Evolutionary conservation across 345 rosid genomes (phyloP), one percentile per base, ranked within the genome.

Genomic region (Pugionium dolabratum): DNA sequence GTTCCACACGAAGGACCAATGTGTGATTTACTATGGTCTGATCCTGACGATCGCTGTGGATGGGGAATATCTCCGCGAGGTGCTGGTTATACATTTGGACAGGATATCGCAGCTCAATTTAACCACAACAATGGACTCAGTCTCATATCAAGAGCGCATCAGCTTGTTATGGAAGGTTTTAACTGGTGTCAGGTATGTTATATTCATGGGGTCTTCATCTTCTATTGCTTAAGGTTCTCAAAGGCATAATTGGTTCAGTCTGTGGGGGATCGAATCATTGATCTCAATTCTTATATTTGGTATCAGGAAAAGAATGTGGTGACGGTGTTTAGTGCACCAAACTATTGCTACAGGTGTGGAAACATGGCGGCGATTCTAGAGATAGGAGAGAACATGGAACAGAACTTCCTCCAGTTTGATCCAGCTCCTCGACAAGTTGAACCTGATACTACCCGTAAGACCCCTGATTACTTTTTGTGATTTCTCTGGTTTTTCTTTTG

Each of bases 351-450:
- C 64, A 80, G 89, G 31, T 88, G 95, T 67, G 91, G 95, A 67
- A 88, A 88, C 68, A 88, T 88, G 95, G 95, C 95, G 45, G 90
- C 93, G 40, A 89, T 89, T 65, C 83, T 89, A 57, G 96, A 89
- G 76, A 83, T 89, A 53, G 89, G 88, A 49, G 96, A 86, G 69
- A 84, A 86, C 62, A 89, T 86, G 93, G 90, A 83, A 60, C 93
- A 86, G 62, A 85, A 82, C 56, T 89, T 89, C 73, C 90, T 89
- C 27, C 96, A 89, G 46, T 89, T 89, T 49, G 96, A 89, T 75
- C 96, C 96, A 39, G 96, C 96, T 7, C 93, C 96, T n/a, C 79
- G 93, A 54, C 93, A 86, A 67, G 82, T 83, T 30, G 93, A 89
- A 54, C 93, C 90, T 0, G 96, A 89, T 54, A 72, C 88, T 39